A percentile compares a stretch with the other conserved stretches of the same genome.
Conservation (phyloP, 2,329 filamentous ascomycete genomes). For the Dothistroma septosporum region DNA sequence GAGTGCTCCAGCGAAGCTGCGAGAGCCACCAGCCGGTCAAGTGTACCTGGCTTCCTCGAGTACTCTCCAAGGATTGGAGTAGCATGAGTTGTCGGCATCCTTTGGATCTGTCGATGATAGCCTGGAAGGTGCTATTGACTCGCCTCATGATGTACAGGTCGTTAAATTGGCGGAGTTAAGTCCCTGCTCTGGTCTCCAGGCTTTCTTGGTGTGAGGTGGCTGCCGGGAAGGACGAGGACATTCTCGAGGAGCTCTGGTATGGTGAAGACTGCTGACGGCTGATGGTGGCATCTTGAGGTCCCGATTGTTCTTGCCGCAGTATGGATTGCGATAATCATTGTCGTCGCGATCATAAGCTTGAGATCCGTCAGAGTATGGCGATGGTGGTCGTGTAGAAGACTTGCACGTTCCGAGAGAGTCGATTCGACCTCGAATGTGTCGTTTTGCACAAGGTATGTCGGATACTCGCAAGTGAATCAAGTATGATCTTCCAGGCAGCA, state of each 20-base stretch:
- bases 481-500: no score
- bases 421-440: no score
- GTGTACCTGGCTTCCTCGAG: background rate
- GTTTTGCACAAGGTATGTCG: no score
- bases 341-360: background rate
- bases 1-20: background rate
- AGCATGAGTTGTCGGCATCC: background rate
- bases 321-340: background rate
- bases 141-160: background rate
- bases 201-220: background rate
- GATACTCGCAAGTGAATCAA: no score
- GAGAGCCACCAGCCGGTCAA: background rate
- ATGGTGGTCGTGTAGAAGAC: no score
- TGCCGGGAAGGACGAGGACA: background rate
- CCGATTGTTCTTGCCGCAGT: background rate
- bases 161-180: background rate
- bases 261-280: background rate
- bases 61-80: background rate
- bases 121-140: background rate
- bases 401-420: no score
- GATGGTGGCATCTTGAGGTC: background rate
- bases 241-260: slow-evolving; percentile 3
- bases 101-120: background rate
- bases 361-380: background rate
- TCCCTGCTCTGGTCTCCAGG: background rate